Conservation (phyloP, 2,329 filamentous ascomycete genomes). For the Fusarium sp. region DNA sequence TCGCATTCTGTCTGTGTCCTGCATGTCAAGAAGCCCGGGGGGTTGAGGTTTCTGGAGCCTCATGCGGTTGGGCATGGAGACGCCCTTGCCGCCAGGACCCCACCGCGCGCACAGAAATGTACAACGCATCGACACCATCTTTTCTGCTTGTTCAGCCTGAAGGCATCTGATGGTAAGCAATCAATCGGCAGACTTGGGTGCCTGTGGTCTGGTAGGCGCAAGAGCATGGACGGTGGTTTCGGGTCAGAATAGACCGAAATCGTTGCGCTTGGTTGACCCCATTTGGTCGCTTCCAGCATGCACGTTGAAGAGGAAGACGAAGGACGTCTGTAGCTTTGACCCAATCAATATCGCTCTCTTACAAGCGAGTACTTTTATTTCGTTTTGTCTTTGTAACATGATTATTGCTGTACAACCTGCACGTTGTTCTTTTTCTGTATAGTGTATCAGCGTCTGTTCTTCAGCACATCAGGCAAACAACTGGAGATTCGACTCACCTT, state of each 20-base stretch:
- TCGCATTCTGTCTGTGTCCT: conserved; percentile 32
- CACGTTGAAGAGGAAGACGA: not conserved
- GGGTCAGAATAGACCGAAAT: not conserved
- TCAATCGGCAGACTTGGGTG: not conserved
- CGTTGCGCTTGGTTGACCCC: not conserved
- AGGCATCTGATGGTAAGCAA: conserved; percentile 6
- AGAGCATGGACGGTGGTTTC: not conserved
- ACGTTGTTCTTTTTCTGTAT: conserved; percentile 88
- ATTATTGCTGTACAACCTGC: conserved; percentile 82
- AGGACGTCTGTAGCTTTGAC: not conserved
- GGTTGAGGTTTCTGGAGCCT: conserved; percentile 37
- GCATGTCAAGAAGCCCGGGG: conserved; percentile 29
- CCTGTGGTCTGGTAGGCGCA: conserved; percentile 2
- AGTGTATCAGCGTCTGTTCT: conserved; percentile 9
- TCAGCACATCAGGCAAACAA: not conserved
- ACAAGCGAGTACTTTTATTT: conserved; percentile 23
- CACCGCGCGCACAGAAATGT: conserved; percentile 53
- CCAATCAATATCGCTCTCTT: not conserved
- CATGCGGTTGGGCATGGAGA: conserved; percentile 62
- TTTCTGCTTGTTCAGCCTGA: conserved; percentile 30
- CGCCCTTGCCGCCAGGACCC: conserved; percentile 57
- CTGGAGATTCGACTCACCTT: conserved; percentile 71
- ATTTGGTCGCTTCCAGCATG: not conserved
- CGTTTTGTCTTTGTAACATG: conserved; percentile 29
- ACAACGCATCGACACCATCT: conserved; percentile 60